Base-by-base conservation (phyloP, 306 rosid species). In the Heteromeles arbutifolia region DNA sequence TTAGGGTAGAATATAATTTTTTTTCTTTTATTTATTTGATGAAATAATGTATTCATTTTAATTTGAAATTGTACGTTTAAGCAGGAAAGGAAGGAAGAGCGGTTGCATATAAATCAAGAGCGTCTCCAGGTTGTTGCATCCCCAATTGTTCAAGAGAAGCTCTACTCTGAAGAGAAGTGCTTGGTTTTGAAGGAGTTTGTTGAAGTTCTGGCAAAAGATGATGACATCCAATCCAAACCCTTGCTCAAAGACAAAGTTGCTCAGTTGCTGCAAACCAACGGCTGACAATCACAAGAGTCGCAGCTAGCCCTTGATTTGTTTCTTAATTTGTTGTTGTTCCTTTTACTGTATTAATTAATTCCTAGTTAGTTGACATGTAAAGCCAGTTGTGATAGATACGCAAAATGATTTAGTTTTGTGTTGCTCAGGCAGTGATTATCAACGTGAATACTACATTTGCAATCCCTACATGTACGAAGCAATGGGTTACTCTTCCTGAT, bases 161-260 rank as follows among this genome's bases (percentile, higher is more conserved):
- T 90, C 34, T 94, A 85, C 78, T 65, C 64, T 0, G 93, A 94
- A 70, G 96, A 90, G 50, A 85, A 52, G 79, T 92, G 98, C 58
- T 53, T 95, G 77, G 89, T 84, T 69, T 83, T 92, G 8, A 79
- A 80, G 70, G 83, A 88, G 22, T 74, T 85, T 45, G 72, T 85
- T 29, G 74, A 80, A 59, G 65, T 78, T 11, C 78, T 90, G 45
- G 79, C 86, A 14, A 81, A 84, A 28, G 62, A 67, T 32, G 44
- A 37, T 0, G 81, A 78, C 69, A 28, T 87, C 66, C 74, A 25
- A 70, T 77, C 86, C 22, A 78, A 50, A 14, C 91, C 90, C 7
- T 67, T 84, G 34, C 71, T 91, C 74, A 70, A 77, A 58, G 65
- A 80, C 6, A 80, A 76, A 65, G 88, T 84, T 45, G 66, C 81